Evolutionary conservation across 2,329 filamentous ascomycete genomes (phyloP).

Genomic region (Plectosphaerella sp.): DNA sequence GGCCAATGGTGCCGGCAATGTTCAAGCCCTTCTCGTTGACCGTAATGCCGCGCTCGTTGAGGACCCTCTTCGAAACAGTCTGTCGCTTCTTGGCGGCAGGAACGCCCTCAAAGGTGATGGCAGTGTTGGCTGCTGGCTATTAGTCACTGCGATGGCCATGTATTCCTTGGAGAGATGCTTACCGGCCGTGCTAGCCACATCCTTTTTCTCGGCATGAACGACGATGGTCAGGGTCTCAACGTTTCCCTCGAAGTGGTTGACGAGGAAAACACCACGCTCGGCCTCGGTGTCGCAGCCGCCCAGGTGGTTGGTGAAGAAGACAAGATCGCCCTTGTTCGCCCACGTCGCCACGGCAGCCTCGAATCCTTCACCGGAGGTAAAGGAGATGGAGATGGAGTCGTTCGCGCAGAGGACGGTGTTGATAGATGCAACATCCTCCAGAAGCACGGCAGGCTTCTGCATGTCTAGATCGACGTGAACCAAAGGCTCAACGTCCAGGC

Average conservation of each 20-base stretch:
- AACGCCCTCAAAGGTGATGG: slow-evolving; percentile 14
- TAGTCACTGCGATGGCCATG: background rate
- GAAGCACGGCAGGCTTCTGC: slow-evolving; percentile 19
- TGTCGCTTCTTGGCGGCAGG: background rate
- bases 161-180: background rate
- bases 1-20: slow-evolving; percentile 13
- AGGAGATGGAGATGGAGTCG: slow-evolving; percentile 31
- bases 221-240: slow-evolving; percentile 11
- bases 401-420: slow-evolving; percentile 53
- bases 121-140: slow-evolving; percentile 5
- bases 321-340: slow-evolving; percentile 13
- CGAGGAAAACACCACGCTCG: slow-evolving; percentile 17
- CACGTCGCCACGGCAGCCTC: slow-evolving; percentile 13
- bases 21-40: slow-evolving; percentile 14
- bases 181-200: slow-evolving; percentile 16
- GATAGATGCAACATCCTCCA: slow-evolving; percentile 36
- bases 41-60: slow-evolving; percentile 13
- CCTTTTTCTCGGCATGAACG: slow-evolving; percentile 15
- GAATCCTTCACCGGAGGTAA: slow-evolving; percentile 13
- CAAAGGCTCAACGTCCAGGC: slow-evolving; percentile 36
- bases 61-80: slow-evolving; percentile 4
- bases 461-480: slow-evolving; percentile 49
- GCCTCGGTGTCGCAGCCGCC: slow-evolving; percentile 14
- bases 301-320: slow-evolving; percentile 17
- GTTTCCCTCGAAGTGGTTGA: slow-evolving; percentile 10